Percentiles rank a stretch among this genome's conserved stretches.
Evolutionary conservation across 495 filamentous ascomycete species (phyloP).

Genomic region (Penicillium roqueforti): DNA sequence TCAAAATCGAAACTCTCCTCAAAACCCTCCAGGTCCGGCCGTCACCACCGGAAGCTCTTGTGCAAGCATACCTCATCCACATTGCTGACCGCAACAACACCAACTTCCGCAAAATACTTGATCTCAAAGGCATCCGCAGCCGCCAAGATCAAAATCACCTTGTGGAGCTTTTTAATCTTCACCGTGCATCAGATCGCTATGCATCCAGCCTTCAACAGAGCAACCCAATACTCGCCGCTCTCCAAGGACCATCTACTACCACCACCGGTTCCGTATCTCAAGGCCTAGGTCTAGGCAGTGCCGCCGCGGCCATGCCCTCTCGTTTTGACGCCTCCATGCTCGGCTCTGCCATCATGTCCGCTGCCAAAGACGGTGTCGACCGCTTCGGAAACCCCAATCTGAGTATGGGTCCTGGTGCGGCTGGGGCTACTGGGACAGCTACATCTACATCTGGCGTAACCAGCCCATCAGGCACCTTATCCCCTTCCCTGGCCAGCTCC

Average conservation of each 20-base stretch:
- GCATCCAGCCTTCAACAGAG: slow-evolving; percentile 40
- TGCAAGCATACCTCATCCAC: slow-evolving; percentile 94
- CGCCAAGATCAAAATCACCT: slow-evolving; percentile 78
- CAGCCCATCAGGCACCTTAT: slow-evolving; percentile 18
- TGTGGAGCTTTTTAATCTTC: slow-evolving; percentile 83
- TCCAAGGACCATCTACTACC: slow-evolving; percentile 38
- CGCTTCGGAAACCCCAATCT: slow-evolving; percentile 63
- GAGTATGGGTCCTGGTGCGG: slow-evolving; percentile 10
- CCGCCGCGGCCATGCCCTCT: slow-evolving; percentile 44
- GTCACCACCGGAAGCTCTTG: slow-evolving; percentile 84
- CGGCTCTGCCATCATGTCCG: slow-evolving; percentile 69
- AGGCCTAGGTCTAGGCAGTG: slow-evolving; percentile 36
- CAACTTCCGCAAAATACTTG: slow-evolving; percentile 96
- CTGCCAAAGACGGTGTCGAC: slow-evolving; percentile 87
- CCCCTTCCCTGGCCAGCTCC: slow-evolving; percentile 16
- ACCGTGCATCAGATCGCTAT: slow-evolving; percentile 59
- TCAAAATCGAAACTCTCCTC: slow-evolving; percentile 83
- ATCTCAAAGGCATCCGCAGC: slow-evolving; percentile 78
- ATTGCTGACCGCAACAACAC: slow-evolving; percentile 84
- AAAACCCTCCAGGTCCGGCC: slow-evolving; percentile 96
- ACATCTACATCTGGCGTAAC: slow-evolving; percentile 14
- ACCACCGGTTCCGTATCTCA: slow-evolving; percentile 39
- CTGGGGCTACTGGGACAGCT: slow-evolving; percentile 16
- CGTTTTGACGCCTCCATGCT: slow-evolving; percentile 74
- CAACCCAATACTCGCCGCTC: slow-evolving; percentile 40